Evolutionary conservation across 306 rosid species (phyloP).

Genomic region (Castanea mollissima): DNA sequence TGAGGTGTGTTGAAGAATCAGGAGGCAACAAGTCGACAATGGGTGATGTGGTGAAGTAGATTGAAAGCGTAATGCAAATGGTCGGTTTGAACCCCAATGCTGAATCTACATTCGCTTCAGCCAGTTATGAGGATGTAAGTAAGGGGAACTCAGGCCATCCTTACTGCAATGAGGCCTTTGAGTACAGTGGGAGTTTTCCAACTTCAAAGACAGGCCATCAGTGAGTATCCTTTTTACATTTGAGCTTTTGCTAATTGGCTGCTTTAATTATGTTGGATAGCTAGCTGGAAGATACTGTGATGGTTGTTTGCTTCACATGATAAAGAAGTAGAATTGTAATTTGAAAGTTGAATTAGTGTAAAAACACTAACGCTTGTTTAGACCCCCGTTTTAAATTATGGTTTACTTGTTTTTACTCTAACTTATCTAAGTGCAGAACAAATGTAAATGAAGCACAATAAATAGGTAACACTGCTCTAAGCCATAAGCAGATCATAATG

Average conservation of each 20-base stretch:
- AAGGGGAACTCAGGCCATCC: constrained; percentile 1
- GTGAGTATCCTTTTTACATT: not conserved
- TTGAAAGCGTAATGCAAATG: constrained; percentile 33
- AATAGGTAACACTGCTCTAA: no score
- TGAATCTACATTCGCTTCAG: constrained; percentile 27
- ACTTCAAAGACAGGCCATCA: not conserved
- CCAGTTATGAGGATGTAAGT: constrained; percentile 20
- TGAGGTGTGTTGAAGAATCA: constrained; percentile 40
- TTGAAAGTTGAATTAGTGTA: no score
- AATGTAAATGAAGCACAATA: no score
- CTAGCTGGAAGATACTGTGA: no score
- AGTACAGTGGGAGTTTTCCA: constrained; percentile 12
- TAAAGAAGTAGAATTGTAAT: no score
- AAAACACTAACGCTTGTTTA: no score
- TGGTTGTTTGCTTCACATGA: no score
- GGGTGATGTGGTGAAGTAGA: constrained; percentile 45
- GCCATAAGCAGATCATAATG: no score
- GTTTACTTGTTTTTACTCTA: no score
- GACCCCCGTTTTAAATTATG: no score
- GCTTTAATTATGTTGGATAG: no score
- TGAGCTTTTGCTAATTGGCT: not conserved
- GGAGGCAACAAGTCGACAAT: constrained; percentile 34
- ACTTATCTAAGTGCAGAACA: no score
- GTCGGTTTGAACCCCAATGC: constrained; percentile 26
- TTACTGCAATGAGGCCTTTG: not conserved